These are phyloP conservation scores for Neoboletus magnificus DNA, from an alignment of 768 basidiomycete genomes.

Conservation along the genomic window DNA sequence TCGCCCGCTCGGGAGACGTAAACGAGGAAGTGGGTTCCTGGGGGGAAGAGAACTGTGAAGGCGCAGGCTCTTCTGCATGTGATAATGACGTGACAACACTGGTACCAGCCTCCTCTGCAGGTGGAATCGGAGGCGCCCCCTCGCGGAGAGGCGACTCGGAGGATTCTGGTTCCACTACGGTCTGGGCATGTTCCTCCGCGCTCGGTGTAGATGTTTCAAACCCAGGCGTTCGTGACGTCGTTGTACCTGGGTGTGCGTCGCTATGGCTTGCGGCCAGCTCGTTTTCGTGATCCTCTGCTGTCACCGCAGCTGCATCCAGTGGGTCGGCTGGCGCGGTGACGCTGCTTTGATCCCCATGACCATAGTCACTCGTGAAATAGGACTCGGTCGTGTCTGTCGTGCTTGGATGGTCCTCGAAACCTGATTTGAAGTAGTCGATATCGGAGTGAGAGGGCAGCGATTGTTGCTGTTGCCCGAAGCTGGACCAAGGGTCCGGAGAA, in stretches of 20 bases:
- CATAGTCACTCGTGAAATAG: slow-evolving; percentile 32
- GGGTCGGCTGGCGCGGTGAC: slow-evolving; percentile 34
- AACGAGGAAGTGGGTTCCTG: slow-evolving; percentile 9
- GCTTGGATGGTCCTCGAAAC: slow-evolving; percentile 26
- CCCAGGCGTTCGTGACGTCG: slow-evolving; percentile 39
- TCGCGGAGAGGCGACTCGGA: slow-evolving; percentile 15
- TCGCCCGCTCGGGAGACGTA: slow-evolving; percentile 26
- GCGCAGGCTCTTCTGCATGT: slow-evolving; percentile 10
- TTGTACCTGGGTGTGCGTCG: slow-evolving; percentile 7
- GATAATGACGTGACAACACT: slow-evolving; percentile 14
- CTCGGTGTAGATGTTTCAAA: slow-evolving; percentile 41
- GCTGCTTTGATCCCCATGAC: slow-evolving; percentile 28
- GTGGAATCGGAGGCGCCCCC: slow-evolving; percentile 32
- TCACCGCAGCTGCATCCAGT: slow-evolving; percentile 37
- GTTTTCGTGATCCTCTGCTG: slow-evolving; percentile 33
- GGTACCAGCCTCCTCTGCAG: slow-evolving; percentile 31
- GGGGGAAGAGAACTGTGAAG: slow-evolving; percentile 8
- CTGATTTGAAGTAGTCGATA: slow-evolving; percentile 29
- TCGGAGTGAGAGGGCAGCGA: slow-evolving; percentile 18
- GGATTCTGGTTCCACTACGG: slow-evolving; percentile 5
- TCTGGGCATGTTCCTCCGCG: slow-evolving; percentile 23
- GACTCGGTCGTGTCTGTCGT: slow-evolving; percentile 33
- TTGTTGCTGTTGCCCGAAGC: slow-evolving; percentile 42
- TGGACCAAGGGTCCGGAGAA: slow-evolving; percentile 78
- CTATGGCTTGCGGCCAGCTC: slow-evolving; percentile 16